Conservation (phyloP, 192 early-diverging fungal species). For the Piromyces finnis region DNA sequence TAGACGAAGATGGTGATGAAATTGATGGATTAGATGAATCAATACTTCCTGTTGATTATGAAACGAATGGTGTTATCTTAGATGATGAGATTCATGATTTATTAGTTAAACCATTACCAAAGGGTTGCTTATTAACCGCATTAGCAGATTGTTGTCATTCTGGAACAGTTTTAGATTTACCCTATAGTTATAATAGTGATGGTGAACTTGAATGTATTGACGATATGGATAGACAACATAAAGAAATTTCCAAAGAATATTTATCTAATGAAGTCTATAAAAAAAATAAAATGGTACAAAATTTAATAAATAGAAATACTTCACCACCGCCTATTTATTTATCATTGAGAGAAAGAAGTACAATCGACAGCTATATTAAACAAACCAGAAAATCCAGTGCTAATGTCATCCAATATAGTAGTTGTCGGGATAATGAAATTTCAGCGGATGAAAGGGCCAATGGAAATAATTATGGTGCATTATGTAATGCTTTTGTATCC, state of each 20-base stretch:
- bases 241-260: background rate
- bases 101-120: background rate
- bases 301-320: background rate
- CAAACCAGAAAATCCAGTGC: background rate
- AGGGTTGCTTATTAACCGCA: background rate
- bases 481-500: background rate
- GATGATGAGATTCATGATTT: background rate
- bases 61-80: slow-evolving; percentile 1
- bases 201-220: slow-evolving; percentile 30
- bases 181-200: slow-evolving; percentile 17
- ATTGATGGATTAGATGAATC: slow-evolving; percentile 15
- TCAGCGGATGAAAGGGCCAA: background rate
- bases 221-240: background rate
- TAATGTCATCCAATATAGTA: background rate
- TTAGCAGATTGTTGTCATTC: slow-evolving; percentile 4
- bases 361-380: background rate
- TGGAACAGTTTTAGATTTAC: slow-evolving; percentile 1
- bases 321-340: background rate
- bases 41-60: background rate
- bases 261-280: background rate
- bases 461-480: background rate
- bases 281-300: background rate
- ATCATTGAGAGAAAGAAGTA: background rate
- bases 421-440: background rate
- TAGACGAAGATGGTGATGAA: slow-evolving; percentile 17